phyloP scores from a whole-genome alignment of 345 rosid genomes.

The Lepidium sativum region DNA sequence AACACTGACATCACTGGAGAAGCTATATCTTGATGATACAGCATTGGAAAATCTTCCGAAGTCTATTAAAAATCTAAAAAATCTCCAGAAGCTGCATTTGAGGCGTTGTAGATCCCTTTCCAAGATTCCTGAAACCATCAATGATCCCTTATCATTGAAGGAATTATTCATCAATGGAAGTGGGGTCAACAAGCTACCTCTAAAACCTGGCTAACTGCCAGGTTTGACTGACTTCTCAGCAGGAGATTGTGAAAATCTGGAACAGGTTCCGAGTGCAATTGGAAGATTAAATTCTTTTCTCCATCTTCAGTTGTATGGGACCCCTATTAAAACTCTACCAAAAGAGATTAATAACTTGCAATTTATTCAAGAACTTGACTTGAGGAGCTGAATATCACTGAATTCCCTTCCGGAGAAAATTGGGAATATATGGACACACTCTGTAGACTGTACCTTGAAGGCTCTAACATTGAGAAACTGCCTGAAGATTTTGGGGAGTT shows the following conservation, averaged over 20 bases:
- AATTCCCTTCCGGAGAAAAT: constrained; percentile 3
- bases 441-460: background rate
- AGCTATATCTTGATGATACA: constrained; percentile 15
- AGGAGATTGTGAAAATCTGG: constrained; percentile 4
- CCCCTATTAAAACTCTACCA: constrained; percentile 17
- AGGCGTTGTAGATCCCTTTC: constrained; percentile 7
- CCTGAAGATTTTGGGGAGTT: constrained; percentile 20
- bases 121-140: constrained; percentile 10
- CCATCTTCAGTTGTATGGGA: constrained; percentile 5
- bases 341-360: background rate
- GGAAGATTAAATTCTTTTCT: constrained; percentile 18
- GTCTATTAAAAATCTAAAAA: constrained; percentile 1
- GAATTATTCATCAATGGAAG: constrained; percentile 11
- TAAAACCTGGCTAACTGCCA: background rate
- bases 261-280: constrained; percentile 9
- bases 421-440: constrained; percentile 13
- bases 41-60: constrained; percentile 10
- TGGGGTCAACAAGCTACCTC: constrained; percentile 7
- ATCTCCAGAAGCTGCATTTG: constrained; percentile 14
- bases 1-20: constrained; percentile 8
- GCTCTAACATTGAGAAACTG: constrained; percentile 17
- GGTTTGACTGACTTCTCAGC: constrained; percentile 12
- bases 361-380: background rate
- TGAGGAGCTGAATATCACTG: constrained; percentile 11
- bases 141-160: constrained; percentile 11